Evolutionary conservation across 768 basidiomycete species (phyloP).

Genomic region (Exsudoporus frostii): DNA sequence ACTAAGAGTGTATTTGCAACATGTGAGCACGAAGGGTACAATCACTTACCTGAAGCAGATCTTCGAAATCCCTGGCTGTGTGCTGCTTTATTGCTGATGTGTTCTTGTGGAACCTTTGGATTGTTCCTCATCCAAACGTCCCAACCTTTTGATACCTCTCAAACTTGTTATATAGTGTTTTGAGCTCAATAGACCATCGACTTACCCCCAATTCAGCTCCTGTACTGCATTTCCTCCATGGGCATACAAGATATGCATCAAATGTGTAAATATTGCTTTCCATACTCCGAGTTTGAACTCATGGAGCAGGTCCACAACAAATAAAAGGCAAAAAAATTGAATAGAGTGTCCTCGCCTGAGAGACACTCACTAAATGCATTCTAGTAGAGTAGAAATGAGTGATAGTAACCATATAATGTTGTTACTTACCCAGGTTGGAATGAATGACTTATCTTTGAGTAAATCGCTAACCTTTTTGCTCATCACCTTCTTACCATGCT

Average conservation of each 20-base stretch:
- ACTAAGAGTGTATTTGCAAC: not conserved
- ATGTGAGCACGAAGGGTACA: not conserved
- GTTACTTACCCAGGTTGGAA: not conserved
- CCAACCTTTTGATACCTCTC: not conserved
- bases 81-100: not conserved
- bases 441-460: not conserved
- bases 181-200: no score
- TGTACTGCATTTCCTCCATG: not conserved
- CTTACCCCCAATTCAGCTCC: not conserved
- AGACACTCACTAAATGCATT: no score
- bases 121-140: not conserved
- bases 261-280: not conserved
- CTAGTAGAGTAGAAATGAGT: no score
- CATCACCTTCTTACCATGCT: not conserved
- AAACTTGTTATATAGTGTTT: not conserved
- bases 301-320: not conserved
- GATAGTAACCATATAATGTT: no score
- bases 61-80: not conserved
- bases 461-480: not conserved
- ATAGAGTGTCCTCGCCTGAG: no score
- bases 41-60: not conserved
- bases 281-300: slow-evolving; percentile 1
- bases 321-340: no score
- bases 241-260: not conserved
- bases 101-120: not conserved